These are phyloP conservation scores for Alopecurus myosuroides DNA, from an alignment of 176 grass and related monocot genomes.

Conservation along the genomic window DNA sequence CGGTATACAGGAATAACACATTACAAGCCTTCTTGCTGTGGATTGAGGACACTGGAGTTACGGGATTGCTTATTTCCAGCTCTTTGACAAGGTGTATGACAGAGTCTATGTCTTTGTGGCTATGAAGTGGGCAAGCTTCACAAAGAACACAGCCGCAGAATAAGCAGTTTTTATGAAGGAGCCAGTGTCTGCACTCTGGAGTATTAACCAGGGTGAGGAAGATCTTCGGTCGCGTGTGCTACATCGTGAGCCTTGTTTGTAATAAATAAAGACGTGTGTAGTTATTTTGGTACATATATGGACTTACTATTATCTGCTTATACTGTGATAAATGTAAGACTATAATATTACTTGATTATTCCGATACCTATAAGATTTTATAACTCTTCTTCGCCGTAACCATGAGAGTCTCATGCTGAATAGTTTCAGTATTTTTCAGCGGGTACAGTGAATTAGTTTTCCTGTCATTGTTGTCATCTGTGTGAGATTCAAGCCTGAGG, in stretches of 20 bases:
- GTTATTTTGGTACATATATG: neutral
- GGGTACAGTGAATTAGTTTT: neutral
- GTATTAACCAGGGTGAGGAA: neutral
- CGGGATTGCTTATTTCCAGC: constrained; percentile 21
- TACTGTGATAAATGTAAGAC: neutral
- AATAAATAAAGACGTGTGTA: neutral
- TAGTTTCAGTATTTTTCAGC: neutral
- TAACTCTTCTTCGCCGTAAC: neutral
- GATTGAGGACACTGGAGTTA: too few species aligned
- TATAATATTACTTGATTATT: neutral
- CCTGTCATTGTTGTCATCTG: too few species aligned
- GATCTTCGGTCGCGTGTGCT: neutral
- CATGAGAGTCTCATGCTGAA: neutral
- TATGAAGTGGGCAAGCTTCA: neutral
- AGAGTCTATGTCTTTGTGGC: neutral
- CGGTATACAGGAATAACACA: constrained; percentile 27
- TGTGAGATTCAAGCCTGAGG: too few species aligned
- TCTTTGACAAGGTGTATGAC: neutral
- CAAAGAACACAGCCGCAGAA: neutral
- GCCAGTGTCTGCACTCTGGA: neutral
- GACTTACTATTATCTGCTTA: neutral
- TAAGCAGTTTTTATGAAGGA: neutral
- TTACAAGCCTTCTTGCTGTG: constrained; percentile 19
- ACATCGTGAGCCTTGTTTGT: neutral
- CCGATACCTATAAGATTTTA: neutral